phyloP scores from a whole-genome alignment of 2,329 filamentous ascomycete genomes.

The Hypoxylon sp. region DNA sequence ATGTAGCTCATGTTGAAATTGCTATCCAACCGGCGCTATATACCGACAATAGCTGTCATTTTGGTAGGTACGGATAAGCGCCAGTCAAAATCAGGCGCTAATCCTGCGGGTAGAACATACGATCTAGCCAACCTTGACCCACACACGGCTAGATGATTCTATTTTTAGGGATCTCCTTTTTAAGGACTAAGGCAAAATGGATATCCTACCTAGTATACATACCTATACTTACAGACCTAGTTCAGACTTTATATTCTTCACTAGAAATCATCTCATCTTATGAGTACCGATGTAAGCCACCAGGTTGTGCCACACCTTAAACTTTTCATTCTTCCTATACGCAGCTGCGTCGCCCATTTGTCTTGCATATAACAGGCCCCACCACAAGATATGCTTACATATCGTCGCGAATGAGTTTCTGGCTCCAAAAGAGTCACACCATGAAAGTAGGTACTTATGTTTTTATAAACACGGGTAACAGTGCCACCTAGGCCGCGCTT shows the following conservation, averaged over 20 bases:
- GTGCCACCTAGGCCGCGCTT: conserved; percentile 27
- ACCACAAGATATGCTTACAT: conserved; percentile 4
- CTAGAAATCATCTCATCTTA: too few species aligned
- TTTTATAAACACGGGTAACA: conserved; percentile 12
- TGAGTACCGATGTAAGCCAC: background rate
- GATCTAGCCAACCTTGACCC: conserved; percentile 36
- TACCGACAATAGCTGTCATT: too few species aligned
- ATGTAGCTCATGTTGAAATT: too few species aligned
- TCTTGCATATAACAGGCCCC: background rate
- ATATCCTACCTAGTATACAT: too few species aligned
- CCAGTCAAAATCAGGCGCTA: conserved; percentile 17
- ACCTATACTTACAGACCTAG: too few species aligned
- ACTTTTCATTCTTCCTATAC: conserved; percentile 6
- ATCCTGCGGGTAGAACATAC: conserved; percentile 33
- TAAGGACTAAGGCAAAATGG: conserved; percentile 23
- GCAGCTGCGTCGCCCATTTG: background rate
- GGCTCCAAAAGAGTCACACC: conserved; percentile 7
- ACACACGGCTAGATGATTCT: conserved; percentile 23
- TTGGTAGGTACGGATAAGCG: too few species aligned
- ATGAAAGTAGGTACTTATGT: too few species aligned
- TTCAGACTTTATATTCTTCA: too few species aligned
- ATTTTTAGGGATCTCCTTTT: conserved; percentile 43
- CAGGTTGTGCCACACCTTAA: conserved; percentile 6
- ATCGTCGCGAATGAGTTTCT: background rate
- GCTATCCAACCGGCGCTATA: too few species aligned